A percentile compares a stretch with the other conserved stretches of the same genome.
These are phyloP conservation scores for Pichia paraexigua DNA, from an alignment of 805 yeast genomes.

Conservation along the genomic window DNA sequence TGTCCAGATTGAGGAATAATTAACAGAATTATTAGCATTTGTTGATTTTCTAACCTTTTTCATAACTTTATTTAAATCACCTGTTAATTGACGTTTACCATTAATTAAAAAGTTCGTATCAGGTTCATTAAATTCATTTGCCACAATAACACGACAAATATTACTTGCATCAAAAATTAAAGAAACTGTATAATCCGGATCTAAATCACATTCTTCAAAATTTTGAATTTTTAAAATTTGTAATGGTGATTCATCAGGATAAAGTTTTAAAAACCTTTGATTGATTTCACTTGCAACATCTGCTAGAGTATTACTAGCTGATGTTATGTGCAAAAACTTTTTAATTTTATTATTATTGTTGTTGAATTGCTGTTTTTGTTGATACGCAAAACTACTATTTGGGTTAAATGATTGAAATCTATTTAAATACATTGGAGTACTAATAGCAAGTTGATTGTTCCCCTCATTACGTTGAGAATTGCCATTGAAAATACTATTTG, in stretches of 20 bases:
- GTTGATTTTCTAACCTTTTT: slow-evolving; percentile 27
- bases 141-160: slow-evolving; percentile 38
- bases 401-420: slow-evolving; percentile 1
- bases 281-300: slow-evolving; percentile 46
- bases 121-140: slow-evolving; percentile 28
- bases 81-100: slow-evolving; percentile 19
- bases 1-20: slow-evolving; percentile 18
- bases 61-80: slow-evolving; percentile 23
- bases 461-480: background rate
- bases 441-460: background rate
- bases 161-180: slow-evolving; percentile 53
- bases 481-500: background rate
- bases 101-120: background rate
- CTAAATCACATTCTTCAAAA: slow-evolving; percentile 60
- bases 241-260: slow-evolving; percentile 53
- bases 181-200: slow-evolving; percentile 61
- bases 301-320: slow-evolving; percentile 37
- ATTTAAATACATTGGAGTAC: slow-evolving; percentile 1
- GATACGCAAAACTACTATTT: slow-evolving; percentile 2
- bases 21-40: slow-evolving; percentile 4
- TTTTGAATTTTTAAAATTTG: slow-evolving; percentile 61
- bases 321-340: slow-evolving; percentile 60
- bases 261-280: slow-evolving; percentile 50
- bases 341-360: slow-evolving; percentile 10
- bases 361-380: background rate